Conservation (phyloP, 257 asterid genomes). For the Gentiana macrophylla region DNA sequence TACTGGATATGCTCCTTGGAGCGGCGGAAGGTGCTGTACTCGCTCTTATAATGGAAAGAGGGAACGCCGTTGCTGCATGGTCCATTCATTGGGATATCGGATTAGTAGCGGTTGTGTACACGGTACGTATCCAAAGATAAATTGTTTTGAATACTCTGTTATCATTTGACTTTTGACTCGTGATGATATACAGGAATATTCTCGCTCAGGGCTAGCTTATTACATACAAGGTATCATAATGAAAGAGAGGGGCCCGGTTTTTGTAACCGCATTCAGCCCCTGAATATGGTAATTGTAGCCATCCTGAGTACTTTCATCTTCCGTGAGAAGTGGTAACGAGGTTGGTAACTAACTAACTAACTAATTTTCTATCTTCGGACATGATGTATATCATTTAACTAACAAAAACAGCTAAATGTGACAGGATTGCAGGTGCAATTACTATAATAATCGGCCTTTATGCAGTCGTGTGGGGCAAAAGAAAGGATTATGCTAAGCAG, state of each 20-base stretch:
- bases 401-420: not conserved
- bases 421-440: conserved; percentile 73
- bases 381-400: too few species aligned
- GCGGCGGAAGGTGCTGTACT: conserved; percentile 53
- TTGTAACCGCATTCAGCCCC: too few species aligned
- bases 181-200: conserved; percentile 47
- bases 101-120: conserved; percentile 62
- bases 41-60: conserved; percentile 63
- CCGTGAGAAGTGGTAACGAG: conserved; percentile 53
- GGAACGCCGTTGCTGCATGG: conserved; percentile 58
- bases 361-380: not conserved
- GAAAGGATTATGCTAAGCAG: conserved; percentile 40
- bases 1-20: conserved; percentile 89
- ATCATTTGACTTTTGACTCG: not conserved
- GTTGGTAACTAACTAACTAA: conserved; percentile 43
- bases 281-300: too few species aligned
- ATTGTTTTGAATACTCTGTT: too few species aligned
- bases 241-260: too few species aligned
- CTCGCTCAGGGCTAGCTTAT: conserved; percentile 81
- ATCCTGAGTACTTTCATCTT: conserved; percentile 59
- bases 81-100: conserved; percentile 62
- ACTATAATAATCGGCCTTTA: conserved; percentile 75
- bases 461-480: conserved; percentile 85
- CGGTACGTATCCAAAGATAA: conserved; percentile 22
- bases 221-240: conserved; percentile 67